phyloP scores from a whole-genome alignment of 306 rosid genomes.

The Gastrolobium villosum region DNA sequence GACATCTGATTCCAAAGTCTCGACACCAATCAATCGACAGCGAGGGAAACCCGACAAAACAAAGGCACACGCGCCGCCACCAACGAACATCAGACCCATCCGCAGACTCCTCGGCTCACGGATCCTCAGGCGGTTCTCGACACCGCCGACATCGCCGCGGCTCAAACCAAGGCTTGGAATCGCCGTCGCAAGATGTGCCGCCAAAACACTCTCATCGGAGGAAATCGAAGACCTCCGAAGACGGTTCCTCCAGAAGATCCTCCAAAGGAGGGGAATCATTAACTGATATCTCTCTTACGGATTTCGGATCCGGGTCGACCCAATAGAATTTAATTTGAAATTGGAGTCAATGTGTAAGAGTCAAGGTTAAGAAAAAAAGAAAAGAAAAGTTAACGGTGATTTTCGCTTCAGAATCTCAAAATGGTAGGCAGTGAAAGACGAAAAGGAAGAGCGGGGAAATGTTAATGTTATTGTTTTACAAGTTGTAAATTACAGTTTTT shows the following conservation, averaged over 20 bases:
- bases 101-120: constrained; percentile 45
- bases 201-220: constrained; percentile 55
- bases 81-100: constrained; percentile 56
- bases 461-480: not conserved
- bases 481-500: constrained; percentile 45
- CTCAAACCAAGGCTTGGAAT: constrained; percentile 51
- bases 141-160: constrained; percentile 52
- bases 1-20: constrained; percentile 49
- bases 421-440: not conserved
- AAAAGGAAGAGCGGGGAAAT: not conserved
- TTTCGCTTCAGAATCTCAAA: not conserved
- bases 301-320: constrained; percentile 28
- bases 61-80: constrained; percentile 59
- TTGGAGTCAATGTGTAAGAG: not conserved
- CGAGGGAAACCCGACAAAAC: constrained; percentile 33
- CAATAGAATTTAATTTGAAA: constrained; percentile 23
- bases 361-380: not conserved
- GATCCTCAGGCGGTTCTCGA: constrained; percentile 56
- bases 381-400: constrained; percentile 10
- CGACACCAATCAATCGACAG: constrained; percentile 51
- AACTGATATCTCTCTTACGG: constrained; percentile 58
- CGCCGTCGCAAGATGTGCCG: constrained; percentile 51
- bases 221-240: constrained; percentile 61
- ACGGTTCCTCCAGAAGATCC: constrained; percentile 57
- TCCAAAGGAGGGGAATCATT: constrained; percentile 68